Percentiles rank a stretch among this genome's conserved stretches.
Conservation (phyloP, 306 rosid species). For the Dalbergia oliveri region DNA sequence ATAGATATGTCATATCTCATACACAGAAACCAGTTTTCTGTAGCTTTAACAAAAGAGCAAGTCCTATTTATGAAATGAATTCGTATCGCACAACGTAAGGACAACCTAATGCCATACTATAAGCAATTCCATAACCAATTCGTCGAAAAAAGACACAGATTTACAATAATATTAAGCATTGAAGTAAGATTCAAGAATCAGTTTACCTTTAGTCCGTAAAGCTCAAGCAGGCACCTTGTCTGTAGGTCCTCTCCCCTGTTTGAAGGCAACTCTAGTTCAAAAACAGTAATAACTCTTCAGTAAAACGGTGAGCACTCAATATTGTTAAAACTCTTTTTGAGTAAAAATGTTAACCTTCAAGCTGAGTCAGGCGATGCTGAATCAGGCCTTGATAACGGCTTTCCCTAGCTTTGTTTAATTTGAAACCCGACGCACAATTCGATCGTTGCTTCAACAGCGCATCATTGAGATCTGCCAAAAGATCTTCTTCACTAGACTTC, state of each 20-base stretch:
- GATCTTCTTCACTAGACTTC: slow-evolving; percentile 42
- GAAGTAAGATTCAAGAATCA: slow-evolving; percentile 42
- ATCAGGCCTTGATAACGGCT: slow-evolving; percentile 63
- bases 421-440: slow-evolving; percentile 54
- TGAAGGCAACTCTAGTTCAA: slow-evolving; percentile 78
- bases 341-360: slow-evolving; percentile 64
- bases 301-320: background rate
- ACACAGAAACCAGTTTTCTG: slow-evolving; percentile 15
- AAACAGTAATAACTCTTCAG: slow-evolving; percentile 39
- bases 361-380: slow-evolving; percentile 71
- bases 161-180: slow-evolving; percentile 2
- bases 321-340: background rate
- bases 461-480: slow-evolving; percentile 69
- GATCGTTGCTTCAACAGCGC: slow-evolving; percentile 66
- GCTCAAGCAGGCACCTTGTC: slow-evolving; percentile 86
- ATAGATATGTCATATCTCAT: slow-evolving; percentile 17
- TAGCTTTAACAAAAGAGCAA: slow-evolving; percentile 19
- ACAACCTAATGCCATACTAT: slow-evolving; percentile 19
- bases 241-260: slow-evolving; percentile 86
- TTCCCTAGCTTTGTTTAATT: slow-evolving; percentile 56
- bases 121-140: slow-evolving; percentile 1
- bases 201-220: slow-evolving; percentile 90
- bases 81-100: background rate
- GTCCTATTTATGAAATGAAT: slow-evolving; percentile 1
- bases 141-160: background rate